Base-by-base conservation (phyloP, 148 eudicot species). In the Diospyros kaki region DNA sequence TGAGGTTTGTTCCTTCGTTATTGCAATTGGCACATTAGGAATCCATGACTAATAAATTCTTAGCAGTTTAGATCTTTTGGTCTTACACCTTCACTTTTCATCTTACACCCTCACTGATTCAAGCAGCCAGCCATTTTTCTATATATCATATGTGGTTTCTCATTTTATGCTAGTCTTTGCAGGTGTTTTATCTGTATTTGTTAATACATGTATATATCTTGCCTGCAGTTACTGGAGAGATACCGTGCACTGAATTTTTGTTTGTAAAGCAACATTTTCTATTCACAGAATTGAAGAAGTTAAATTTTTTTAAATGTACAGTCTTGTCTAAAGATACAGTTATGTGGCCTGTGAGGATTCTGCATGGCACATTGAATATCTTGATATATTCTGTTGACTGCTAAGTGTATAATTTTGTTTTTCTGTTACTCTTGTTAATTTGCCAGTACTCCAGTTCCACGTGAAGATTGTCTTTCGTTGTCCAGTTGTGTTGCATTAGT, bases 1-100 rank as follows among this genome's bases (percentile, higher is more conserved):
- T 79, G 97, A 94, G 98, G 97, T 94, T 13, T 78, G 89, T 68
- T 74, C 71, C 64, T 67, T 64, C 15, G 53, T 55, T 10, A 58
- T 45, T 54, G 11, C 51, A 46, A 11, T 4, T 41, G 14, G 13
- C 56, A 56, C 50, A 28, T 55, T 48, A 55, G 69, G 43, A 9
- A 55, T 40, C 65, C 11, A 60, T 38, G n/a, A 28, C 28, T 28
- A 28, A 28, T 28, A 28, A 28, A 28, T 64, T 46, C 52, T 71
- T 61, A 42, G 12, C 40, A 44, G 59, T 1, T 44, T 58, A 12
- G 18, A 10, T 45, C 3, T 59, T 18, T 44, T 44, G 5, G 43
- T 38, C 3, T 48, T 10, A 60, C 14, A 9, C 12, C 7, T 73
- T 61, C 7, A 39, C 45, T 12, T 50, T 28, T 28, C 28, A 28